Evolutionary conservation across 257 asterid genomes (phyloP).

Genomic region (Solanum medicagineum): DNA sequence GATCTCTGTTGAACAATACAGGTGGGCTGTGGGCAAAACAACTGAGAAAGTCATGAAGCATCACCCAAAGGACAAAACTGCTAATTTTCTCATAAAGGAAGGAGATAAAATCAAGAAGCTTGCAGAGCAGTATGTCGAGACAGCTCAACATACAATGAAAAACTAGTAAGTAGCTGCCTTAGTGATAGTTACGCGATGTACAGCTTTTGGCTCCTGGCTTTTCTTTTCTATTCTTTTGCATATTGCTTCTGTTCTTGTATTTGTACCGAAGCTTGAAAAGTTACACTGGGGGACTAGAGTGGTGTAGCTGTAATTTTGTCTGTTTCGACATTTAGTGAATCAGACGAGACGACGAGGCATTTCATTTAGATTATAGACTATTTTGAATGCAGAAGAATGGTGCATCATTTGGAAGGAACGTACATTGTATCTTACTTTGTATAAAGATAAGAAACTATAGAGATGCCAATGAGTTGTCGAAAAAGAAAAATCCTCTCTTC

Average conservation of each 20-base stretch:
- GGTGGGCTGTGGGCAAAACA: conserved; percentile 92
- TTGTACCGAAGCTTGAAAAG: neutral
- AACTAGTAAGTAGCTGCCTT: neutral
- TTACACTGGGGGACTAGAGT: neutral
- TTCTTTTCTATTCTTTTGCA: neutral
- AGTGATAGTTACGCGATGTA: neutral
- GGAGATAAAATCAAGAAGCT: conserved; percentile 94
- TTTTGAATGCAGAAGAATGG: neutral
- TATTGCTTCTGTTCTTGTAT: neutral
- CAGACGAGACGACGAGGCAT: neutral
- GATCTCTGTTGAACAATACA: conserved; percentile 77
- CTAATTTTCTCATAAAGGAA: conserved; percentile 91
- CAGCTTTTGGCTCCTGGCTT: neutral
- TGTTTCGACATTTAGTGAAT: neutral
- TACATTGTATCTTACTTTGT: neutral
- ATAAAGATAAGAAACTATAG: neutral
- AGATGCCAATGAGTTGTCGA: neutral
- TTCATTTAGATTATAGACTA: neutral
- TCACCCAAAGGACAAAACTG: conserved; percentile 74
- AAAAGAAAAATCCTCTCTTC: neutral
- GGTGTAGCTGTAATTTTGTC: neutral
- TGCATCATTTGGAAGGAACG: neutral
- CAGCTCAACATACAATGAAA: conserved; percentile 51
- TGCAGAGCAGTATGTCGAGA: conserved; percentile 78
- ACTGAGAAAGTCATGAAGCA: conserved; percentile 93